These are phyloP conservation scores for Globisporangium canariense DNA, from an alignment of 352 stramenopile genomes.

Conservation along the genomic window DNA sequence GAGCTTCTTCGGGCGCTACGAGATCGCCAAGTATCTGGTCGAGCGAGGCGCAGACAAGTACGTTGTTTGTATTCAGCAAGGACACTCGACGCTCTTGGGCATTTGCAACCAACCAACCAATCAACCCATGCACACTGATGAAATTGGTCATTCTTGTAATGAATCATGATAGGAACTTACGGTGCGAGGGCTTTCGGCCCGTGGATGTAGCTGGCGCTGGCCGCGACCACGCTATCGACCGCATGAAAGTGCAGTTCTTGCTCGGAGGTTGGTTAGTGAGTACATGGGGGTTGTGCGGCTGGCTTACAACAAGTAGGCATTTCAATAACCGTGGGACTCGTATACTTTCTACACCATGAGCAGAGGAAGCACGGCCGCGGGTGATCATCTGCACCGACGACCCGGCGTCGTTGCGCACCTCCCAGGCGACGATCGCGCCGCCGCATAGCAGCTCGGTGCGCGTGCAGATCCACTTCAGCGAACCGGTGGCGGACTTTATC, in stretches of 20 bases:
- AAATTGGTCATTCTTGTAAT: neutral
- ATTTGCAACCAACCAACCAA: neutral
- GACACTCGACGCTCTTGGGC: too few relatives aligned
- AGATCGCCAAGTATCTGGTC: constrained; percentile 50
- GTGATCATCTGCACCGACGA: constrained; percentile 19
- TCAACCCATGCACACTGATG: neutral
- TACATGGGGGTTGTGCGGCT: neutral
- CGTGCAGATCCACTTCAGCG: constrained; percentile 72
- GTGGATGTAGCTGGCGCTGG: constrained; percentile 49
- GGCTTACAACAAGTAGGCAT: too few relatives aligned
- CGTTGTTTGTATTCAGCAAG: constrained; percentile 9
- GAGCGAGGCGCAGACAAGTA: constrained; percentile 61
- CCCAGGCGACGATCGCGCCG: constrained; percentile 3
- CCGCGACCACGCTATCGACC: constrained; percentile 34
- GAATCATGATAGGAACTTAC: constrained; percentile 32
- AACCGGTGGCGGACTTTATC: constrained; percentile 59
- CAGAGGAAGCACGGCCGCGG: constrained; percentile 15
- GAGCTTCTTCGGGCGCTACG: constrained; percentile 55
- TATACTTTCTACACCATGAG: neutral
- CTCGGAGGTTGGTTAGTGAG: constrained; percentile 37
- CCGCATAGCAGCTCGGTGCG: constrained; percentile 7
- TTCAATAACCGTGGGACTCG: too few relatives aligned
- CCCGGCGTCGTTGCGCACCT: constrained; percentile 6
- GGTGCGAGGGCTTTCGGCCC: constrained; percentile 38
- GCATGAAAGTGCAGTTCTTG: constrained; percentile 65